A percentile compares a stretch with the other conserved stretches of the same genome.
Conservation (phyloP, 2,329 filamentous ascomycete genomes). For the Paecilomyces niveus region DNA sequence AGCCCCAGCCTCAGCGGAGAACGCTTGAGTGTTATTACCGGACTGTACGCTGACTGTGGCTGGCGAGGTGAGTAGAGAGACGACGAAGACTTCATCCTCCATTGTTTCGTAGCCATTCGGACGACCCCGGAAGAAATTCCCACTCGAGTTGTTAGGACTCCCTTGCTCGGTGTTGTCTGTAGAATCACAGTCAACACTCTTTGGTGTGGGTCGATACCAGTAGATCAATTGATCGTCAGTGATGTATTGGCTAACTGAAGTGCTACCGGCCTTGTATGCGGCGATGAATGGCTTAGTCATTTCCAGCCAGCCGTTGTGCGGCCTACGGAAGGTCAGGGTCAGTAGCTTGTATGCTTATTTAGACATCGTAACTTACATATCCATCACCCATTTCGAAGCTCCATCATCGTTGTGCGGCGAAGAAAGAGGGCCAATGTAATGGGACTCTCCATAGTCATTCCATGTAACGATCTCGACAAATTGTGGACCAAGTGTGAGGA, state of each 20-base stretch:
- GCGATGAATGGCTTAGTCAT: slow-evolving; percentile 49
- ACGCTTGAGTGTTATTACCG: slow-evolving; percentile 37
- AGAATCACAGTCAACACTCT: slow-evolving; percentile 41
- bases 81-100: slow-evolving; percentile 46
- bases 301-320: slow-evolving; percentile 48
- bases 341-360: not conserved
- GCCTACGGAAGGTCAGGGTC: slow-evolving; percentile 21
- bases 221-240: slow-evolving; percentile 46
- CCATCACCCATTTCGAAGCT: slow-evolving; percentile 44
- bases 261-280: slow-evolving; percentile 44
- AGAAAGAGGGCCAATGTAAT: slow-evolving; percentile 46
- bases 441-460: slow-evolving; percentile 51
- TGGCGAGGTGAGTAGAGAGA: slow-evolving; percentile 42
- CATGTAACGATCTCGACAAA: slow-evolving; percentile 44
- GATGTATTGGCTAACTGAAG: slow-evolving; percentile 30
- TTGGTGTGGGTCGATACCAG: slow-evolving; percentile 49
- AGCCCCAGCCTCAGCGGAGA: slow-evolving; percentile 42
- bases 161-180: slow-evolving; percentile 45
- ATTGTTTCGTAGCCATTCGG: slow-evolving; percentile 46
- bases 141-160: slow-evolving; percentile 38
- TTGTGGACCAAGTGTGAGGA: slow-evolving; percentile 39
- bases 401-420: slow-evolving; percentile 33
- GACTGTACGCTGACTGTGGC: slow-evolving; percentile 42
- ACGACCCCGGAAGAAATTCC: slow-evolving; percentile 47
- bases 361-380: slow-evolving; percentile 30